Evolutionary conservation across 306 rosid species (phyloP).

Genomic region (Styphnolobium japonicum): DNA sequence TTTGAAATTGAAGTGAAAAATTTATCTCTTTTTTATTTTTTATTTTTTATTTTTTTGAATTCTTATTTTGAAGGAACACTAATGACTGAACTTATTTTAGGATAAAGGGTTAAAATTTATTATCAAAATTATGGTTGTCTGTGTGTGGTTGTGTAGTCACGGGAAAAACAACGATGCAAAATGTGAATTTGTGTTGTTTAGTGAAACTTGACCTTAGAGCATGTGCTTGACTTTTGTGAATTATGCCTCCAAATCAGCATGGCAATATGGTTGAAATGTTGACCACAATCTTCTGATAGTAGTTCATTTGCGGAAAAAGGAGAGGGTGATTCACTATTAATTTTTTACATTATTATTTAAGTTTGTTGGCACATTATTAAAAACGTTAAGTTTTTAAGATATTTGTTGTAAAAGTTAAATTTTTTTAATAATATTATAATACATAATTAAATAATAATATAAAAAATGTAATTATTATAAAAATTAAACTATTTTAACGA

Average conservation of each 20-base stretch:
- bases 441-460: background rate
- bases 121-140: background rate
- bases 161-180: background rate
- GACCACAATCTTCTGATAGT: background rate
- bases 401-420: too few species aligned
- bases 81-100: too few species aligned
- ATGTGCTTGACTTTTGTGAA: background rate
- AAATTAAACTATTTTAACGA: too few species aligned
- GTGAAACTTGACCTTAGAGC: background rate
- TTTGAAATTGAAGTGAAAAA: background rate
- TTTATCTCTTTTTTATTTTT: too few species aligned
- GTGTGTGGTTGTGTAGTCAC: background rate
- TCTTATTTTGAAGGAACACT: too few species aligned
- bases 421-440: too few species aligned
- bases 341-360: too few species aligned
- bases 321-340: too few species aligned
- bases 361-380: too few species aligned
- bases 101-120: background rate
- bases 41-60: too few species aligned
- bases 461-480: too few species aligned
- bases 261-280: background rate
- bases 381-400: too few species aligned
- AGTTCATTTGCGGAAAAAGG: background rate
- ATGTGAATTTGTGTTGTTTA: background rate
- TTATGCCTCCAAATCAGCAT: background rate